These are phyloP conservation scores for Penicillium psychrosexuale DNA, from an alignment of 2,329 filamentous ascomycete genomes.

Conservation along the genomic window DNA sequence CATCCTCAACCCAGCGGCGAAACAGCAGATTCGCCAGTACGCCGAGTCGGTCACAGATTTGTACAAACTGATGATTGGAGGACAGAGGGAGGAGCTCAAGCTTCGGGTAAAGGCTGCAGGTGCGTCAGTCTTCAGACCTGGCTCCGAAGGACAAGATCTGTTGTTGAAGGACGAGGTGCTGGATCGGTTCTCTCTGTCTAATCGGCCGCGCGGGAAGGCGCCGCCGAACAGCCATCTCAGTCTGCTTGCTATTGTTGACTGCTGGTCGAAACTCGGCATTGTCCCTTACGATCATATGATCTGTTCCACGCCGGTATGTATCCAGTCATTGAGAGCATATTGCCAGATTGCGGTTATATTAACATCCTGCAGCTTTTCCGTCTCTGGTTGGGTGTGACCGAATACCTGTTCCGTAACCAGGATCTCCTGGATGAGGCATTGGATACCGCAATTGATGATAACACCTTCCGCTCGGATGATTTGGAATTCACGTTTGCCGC, in stretches of 20 bases:
- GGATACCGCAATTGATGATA: conserved; percentile 80
- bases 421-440: conserved; percentile 79
- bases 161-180: conserved; percentile 76
- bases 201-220: conserved; percentile 62
- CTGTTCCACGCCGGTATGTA: conserved; percentile 79
- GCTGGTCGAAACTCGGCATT: conserved; percentile 91
- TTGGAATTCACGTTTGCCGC: conserved; percentile 98
- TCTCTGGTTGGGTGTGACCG: conserved; percentile 93
- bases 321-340: neutral
- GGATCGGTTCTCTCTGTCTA: conserved; percentile 81
- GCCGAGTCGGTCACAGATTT: conserved; percentile 87
- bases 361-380: conserved; percentile 66
- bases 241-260: conserved; percentile 94
- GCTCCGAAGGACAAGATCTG: conserved; percentile 58
- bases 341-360: conserved; percentile 1
- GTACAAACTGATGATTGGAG: conserved; percentile 94
- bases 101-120: conserved; percentile 76
- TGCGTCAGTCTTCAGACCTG: conserved; percentile 61
- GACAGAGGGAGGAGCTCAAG: conserved; percentile 71
- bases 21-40: conserved; percentile 90
- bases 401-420: conserved; percentile 86
- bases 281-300: conserved; percentile 99
- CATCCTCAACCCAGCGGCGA: conserved; percentile 91
- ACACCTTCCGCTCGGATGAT: conserved; percentile 90
- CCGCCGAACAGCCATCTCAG: conserved; percentile 87